A percentile compares a stretch with the other conserved stretches of the same genome.
These are phyloP conservation scores for Shiraia sp. DNA, from an alignment of 2,329 filamentous ascomycete genomes.

Conservation along the genomic window DNA sequence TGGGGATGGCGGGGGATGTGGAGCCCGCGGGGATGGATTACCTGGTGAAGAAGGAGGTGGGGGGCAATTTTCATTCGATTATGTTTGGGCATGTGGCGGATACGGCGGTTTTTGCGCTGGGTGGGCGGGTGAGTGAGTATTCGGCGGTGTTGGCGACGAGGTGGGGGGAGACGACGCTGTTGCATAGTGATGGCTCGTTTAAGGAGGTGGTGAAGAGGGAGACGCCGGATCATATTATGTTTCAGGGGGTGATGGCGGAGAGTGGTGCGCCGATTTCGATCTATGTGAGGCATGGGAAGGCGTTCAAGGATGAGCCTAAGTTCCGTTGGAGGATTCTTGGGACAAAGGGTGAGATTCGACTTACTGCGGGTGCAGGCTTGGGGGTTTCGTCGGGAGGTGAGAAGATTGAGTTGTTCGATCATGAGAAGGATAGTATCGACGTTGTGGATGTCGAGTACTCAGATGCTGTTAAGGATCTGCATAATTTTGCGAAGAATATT, in stretches of 20 bases:
- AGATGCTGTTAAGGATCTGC: constrained; percentile 50
- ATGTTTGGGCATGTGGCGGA: neutral
- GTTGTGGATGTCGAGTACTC: constrained; percentile 50
- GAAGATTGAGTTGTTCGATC: constrained; percentile 56
- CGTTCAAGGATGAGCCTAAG: constrained; percentile 53
- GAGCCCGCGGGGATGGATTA: constrained; percentile 39
- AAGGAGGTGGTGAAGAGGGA: constrained; percentile 1
- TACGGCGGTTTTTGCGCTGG: neutral
- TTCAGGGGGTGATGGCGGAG: constrained; percentile 45
- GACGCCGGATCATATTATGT: constrained; percentile 28
- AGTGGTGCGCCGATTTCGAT: constrained; percentile 27
- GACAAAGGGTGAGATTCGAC: constrained; percentile 42
- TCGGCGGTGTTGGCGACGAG: constrained; percentile 2
- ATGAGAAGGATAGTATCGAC: constrained; percentile 51
- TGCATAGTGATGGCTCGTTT: constrained; percentile 9
- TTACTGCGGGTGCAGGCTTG: constrained; percentile 33
- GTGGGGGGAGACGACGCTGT: constrained; percentile 12
- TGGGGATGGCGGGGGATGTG: constrained; percentile 27
- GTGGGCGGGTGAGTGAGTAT: constrained; percentile 7
- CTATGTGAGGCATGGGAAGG: constrained; percentile 54
- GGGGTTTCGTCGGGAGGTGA: constrained; percentile 43
- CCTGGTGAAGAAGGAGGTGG: constrained; percentile 52
- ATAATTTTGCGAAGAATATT: constrained; percentile 51
- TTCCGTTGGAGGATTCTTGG: constrained; percentile 58
- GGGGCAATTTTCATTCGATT: constrained; percentile 45